Conservation (phyloP, 768 basidiomycete species). For the Rhodotorula diobovata region DNA sequence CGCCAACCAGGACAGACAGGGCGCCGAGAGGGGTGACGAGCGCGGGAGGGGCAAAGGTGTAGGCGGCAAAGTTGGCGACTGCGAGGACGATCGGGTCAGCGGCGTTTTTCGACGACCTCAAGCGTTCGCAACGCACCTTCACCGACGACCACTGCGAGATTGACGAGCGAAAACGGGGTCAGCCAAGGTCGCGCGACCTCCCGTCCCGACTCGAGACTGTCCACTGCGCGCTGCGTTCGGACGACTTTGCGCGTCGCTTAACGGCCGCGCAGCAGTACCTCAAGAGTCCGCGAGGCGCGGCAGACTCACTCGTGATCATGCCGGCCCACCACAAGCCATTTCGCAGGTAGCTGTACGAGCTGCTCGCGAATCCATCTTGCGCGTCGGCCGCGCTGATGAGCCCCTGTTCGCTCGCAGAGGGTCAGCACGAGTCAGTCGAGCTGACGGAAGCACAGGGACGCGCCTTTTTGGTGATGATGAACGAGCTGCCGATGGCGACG, state of each 20-base stretch:
- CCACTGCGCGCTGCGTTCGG: too few relatives aligned
- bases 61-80: conserved; percentile 77
- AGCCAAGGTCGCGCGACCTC: not conserved
- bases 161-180: not conserved
- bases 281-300: conserved; percentile 58
- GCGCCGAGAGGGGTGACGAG: conserved; percentile 98
- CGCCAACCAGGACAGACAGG: conserved; percentile 90
- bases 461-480: conserved; percentile 99
- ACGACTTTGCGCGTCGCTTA: too few relatives aligned
- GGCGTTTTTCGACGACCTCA: not conserved
- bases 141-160: conserved; percentile 71
- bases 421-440: not conserved
- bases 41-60: conserved; percentile 95
- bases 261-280: too few relatives aligned
- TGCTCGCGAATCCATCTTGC: conserved; percentile 57
- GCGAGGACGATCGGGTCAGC: not conserved
- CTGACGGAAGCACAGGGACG: too few relatives aligned
- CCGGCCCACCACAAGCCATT: conserved; percentile 98
- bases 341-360: conserved; percentile 75
- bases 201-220: too few relatives aligned
- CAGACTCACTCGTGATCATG: conserved; percentile 73
- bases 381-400: conserved; percentile 73
- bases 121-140: conserved; percentile 59
- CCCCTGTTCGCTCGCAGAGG: conserved; percentile 56
- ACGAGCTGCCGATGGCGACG: conserved; percentile 85